Base-by-base conservation (phyloP, 106 monocot genomes). In the Dioscorea alata region DNA sequence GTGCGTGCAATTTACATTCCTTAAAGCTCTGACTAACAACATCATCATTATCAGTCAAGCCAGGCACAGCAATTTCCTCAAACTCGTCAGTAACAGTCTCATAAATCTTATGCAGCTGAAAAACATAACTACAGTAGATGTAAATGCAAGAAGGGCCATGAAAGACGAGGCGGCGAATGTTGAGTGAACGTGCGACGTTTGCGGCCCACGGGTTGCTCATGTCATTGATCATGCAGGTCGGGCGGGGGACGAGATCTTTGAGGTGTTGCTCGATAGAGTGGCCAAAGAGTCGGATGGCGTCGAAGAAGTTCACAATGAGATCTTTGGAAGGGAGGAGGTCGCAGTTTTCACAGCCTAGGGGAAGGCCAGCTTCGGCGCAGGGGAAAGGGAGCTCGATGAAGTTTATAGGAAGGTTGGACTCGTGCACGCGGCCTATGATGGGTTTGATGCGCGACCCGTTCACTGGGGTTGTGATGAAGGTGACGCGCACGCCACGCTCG, bases 221-320 rank as follows among this genome's bases (percentile, higher is more conserved):
- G 63, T 89, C 89, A 17, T 76, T 18, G 33, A 89, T 69, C 24
- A 89, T 72, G 80, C 89, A 89, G 31, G 35, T 60, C 2, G 67
- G 72, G 4, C 34, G 68, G 25, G 48, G 60, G 7, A 24, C 19
- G 12, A 50, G 66, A 1, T n/a, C 49, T n/a, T 16, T n/a, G 13
- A 87, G 48, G 59, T 61, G 59, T 8, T 8, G 0, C 32, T 69
- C 42, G n/a, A 89, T 52, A 15, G 82, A 79, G 12, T 71, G 35
- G 0, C n/a, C 53, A 20, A 89, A 70, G 32, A 71, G 33, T 21
- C 7, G 16, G 0, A 21, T 31, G 1, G 86, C 86, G 1, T 54
- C n/a, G 59, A 83, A 70, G 51, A 87, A 83, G 3, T 32, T 18
- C 33, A 13, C 23, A 12, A 42, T 1, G 23, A n/a, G 8, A 0